These are phyloP conservation scores for Suhomyces yuchorum DNA, from an alignment of 1,139 yeast species.

Conservation along the genomic window DNA sequence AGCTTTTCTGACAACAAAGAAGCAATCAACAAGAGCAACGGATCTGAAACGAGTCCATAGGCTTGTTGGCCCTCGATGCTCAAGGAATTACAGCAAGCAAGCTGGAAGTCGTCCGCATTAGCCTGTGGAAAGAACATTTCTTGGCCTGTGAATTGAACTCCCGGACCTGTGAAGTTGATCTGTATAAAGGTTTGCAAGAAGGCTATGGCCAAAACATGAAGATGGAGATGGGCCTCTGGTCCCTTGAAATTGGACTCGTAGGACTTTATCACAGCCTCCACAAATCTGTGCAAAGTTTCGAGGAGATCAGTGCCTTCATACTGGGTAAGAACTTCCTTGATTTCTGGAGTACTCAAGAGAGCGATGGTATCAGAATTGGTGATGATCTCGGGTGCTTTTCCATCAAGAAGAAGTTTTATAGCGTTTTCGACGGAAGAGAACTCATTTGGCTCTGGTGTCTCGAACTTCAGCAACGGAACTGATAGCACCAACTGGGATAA, in stretches of 20 bases:
- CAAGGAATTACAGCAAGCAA: constrained; percentile 42
- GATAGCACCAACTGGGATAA: constrained; percentile 31
- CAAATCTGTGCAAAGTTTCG: constrained; percentile 24
- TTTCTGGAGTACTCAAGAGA: constrained; percentile 10
- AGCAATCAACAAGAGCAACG: constrained; percentile 52
- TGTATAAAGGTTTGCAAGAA: constrained; percentile 72
- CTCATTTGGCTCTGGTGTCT: constrained; percentile 12
- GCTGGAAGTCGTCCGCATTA: constrained; percentile 32
- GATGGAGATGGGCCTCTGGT: constrained; percentile 23
- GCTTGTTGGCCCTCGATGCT: constrained; percentile 63
- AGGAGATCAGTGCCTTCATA: constrained; percentile 24
- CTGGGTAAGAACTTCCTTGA: constrained; percentile 10
- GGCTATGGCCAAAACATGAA: constrained; percentile 53
- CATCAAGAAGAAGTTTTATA: constrained; percentile 24
- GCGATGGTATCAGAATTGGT: constrained; percentile 14
- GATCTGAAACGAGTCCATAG: constrained; percentile 59
- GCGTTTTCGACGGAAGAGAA: constrained; percentile 15
- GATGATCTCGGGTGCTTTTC: constrained; percentile 30
- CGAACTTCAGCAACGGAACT: constrained; percentile 26
- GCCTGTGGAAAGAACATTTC: constrained; percentile 35
- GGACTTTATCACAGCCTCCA: constrained; percentile 18
- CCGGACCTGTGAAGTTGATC: constrained; percentile 84
- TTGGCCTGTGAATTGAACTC: constrained; percentile 39
- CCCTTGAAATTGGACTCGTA: constrained; percentile 17
- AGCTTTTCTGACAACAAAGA: constrained; percentile 54